phyloP scores from a whole-genome alignment of 2,329 filamentous ascomycete species.

The Ophiosphaerella herpotricha region DNA sequence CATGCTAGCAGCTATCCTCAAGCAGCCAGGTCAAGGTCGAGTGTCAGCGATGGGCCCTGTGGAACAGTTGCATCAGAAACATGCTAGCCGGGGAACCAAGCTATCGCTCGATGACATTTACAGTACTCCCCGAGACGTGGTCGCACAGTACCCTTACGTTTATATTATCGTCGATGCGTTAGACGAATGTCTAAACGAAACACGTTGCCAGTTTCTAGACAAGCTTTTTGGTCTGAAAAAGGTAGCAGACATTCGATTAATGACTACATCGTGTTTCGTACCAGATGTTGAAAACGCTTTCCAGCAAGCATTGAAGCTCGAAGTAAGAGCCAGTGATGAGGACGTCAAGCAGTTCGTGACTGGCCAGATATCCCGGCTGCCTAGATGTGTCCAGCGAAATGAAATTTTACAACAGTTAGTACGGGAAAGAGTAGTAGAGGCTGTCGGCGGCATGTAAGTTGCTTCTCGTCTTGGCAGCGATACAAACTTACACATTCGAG shows the following conservation, averaged over 20 bases:
- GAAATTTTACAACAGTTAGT: constrained; percentile 16
- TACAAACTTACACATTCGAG: constrained; percentile 11
- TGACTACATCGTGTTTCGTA: constrained; percentile 22
- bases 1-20: constrained; percentile 32
- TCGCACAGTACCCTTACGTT: constrained; percentile 7
- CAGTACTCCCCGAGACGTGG: not conserved
- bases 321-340: constrained; percentile 25
- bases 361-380: constrained; percentile 14
- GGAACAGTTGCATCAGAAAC: constrained; percentile 6
- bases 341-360: constrained; percentile 22
- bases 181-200: constrained; percentile 35
- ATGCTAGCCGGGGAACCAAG: constrained; percentile 3
- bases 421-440: constrained; percentile 18
- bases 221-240: constrained; percentile 4
- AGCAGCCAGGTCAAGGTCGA: constrained; percentile 13
- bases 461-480: constrained; percentile 18
- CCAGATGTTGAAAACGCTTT: constrained; percentile 20
- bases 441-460: constrained; percentile 20
- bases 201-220: constrained; percentile 5
- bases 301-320: constrained; percentile 7
- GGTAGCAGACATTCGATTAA: constrained; percentile 1
- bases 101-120: constrained; percentile 10
- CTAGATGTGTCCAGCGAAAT: constrained; percentile 16
- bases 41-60: not conserved
- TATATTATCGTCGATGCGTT: constrained; percentile 40